Conservation (phyloP, 306 rosid genomes). For the Glycine soja region DNA sequence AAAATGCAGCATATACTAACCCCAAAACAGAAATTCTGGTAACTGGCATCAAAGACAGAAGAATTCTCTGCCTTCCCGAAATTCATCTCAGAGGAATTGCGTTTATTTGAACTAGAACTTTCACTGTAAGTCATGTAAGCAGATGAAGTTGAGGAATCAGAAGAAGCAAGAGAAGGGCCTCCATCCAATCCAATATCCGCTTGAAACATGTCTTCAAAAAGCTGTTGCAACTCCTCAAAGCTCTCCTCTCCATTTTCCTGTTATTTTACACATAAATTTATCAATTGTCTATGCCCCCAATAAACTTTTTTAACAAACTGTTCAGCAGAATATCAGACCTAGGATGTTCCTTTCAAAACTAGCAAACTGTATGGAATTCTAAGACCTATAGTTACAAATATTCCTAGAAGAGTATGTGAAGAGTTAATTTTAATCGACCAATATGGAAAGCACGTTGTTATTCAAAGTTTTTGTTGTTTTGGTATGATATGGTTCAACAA, state of each 20-base stretch:
- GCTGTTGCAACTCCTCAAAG: slow-evolving; percentile 82
- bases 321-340: slow-evolving; percentile 12
- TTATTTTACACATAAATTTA: neutral
- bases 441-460: neutral
- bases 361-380: neutral
- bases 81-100: slow-evolving; percentile 64
- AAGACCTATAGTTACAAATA: neutral
- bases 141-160: slow-evolving; percentile 56
- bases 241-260: slow-evolving; percentile 84
- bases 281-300: neutral
- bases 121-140: slow-evolving; percentile 50
- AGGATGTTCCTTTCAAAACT: neutral
- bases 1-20: slow-evolving; percentile 59
- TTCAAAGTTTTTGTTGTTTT: neutral
- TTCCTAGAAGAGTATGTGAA: neutral
- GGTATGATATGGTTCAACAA: neutral
- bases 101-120: slow-evolving; percentile 67
- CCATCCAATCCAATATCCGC: slow-evolving; percentile 55
- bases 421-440: neutral
- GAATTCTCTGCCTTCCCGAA: slow-evolving; percentile 52
- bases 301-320: neutral
- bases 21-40: slow-evolving; percentile 77
- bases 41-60: slow-evolving; percentile 48
- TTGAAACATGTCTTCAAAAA: slow-evolving; percentile 84
- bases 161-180: slow-evolving; percentile 42